Percentiles rank a stretch among this genome's conserved stretches.
Evolutionary conservation across 106 monocot genomes (phyloP).

Genomic region (Phalaenopsis aphrodite): DNA sequence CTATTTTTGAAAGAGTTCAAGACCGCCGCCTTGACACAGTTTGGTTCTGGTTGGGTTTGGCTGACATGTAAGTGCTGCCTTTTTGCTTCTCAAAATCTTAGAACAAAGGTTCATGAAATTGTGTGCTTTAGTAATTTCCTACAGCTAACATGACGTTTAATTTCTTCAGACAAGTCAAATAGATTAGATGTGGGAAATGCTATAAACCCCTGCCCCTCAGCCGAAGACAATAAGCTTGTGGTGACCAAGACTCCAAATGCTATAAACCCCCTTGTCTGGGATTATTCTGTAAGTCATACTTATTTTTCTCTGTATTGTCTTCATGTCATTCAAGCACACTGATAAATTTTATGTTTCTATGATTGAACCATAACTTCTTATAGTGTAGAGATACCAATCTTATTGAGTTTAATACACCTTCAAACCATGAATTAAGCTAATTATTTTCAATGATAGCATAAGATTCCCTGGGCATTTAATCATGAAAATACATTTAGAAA

Average conservation of each 20-base stretch:
- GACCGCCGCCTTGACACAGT: slow-evolving; percentile 54
- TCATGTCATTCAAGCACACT: neutral
- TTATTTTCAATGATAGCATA: too few species aligned
- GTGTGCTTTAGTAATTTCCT: neutral
- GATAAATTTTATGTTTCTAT: neutral
- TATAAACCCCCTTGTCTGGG: slow-evolving; percentile 82
- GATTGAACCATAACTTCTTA: neutral
- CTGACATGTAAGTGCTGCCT: slow-evolving; percentile 54
- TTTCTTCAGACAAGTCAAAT: slow-evolving; percentile 65
- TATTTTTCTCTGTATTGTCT: neutral
- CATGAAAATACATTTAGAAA: too few species aligned
- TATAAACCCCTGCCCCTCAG: slow-evolving; percentile 61
- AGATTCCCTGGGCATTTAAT: too few species aligned
- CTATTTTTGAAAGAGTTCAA: slow-evolving; percentile 49
- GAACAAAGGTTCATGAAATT: neutral
- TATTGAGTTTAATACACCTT: too few species aligned
- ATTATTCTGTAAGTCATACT: slow-evolving; percentile 58
- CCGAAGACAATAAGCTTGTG: slow-evolving; percentile 67
- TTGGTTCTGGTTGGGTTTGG: slow-evolving; percentile 99
- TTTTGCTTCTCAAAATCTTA: neutral
- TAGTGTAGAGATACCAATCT: too few species aligned
- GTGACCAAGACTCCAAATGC: slow-evolving; percentile 84
- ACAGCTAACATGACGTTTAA: neutral
- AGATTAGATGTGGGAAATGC: slow-evolving; percentile 71
- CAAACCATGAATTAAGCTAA: too few species aligned